phyloP scores from a whole-genome alignment of 2,329 filamentous ascomycete species.

The Dactylellina cionopaga region DNA sequence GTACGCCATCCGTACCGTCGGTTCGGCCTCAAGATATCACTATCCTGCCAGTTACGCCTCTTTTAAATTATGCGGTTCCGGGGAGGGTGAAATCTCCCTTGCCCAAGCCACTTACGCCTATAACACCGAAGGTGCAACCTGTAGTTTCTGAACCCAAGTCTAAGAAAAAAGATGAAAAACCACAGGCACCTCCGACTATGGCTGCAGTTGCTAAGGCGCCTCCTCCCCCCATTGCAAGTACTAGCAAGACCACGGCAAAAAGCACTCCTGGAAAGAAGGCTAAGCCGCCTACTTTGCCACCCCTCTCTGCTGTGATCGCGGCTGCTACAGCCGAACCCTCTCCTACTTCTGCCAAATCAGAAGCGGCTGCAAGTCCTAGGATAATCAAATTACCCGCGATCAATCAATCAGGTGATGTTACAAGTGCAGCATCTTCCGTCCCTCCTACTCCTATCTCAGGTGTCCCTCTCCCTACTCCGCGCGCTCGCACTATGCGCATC shows the following conservation, averaged over 20 bases:
- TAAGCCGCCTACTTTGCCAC: conserved; percentile 41
- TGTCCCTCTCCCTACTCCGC: conserved; percentile 26
- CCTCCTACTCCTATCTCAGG: conserved; percentile 38
- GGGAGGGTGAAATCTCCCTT: conserved; percentile 32
- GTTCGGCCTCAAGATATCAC: conserved; percentile 44
- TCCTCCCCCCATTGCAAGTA: background rate
- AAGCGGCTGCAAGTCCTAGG: conserved; percentile 30
- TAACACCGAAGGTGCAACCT: conserved; percentile 28
- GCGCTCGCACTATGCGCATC: conserved; percentile 49
- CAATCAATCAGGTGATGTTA: conserved; percentile 12
- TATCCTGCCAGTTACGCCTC: conserved; percentile 39
- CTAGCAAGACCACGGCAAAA: conserved; percentile 18
- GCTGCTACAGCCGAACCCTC: conserved; percentile 43
- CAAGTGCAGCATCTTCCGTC: conserved; percentile 30
- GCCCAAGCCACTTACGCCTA: conserved; percentile 19
- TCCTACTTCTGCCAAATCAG: conserved; percentile 30
- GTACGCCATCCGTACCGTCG: conserved; percentile 3
- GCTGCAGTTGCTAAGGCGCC: conserved; percentile 43
- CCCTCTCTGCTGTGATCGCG: conserved; percentile 43
- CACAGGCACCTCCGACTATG: conserved; percentile 29
- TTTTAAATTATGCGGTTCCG: conserved; percentile 33
- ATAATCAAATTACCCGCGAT: conserved; percentile 39
- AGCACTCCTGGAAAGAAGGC: conserved; percentile 32
- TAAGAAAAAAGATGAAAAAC: conserved; percentile 45
- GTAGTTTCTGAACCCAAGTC: conserved; percentile 24